Conservation (phyloP, 108 stramenopile genomes). For the Skeletonema costatum region DNA sequence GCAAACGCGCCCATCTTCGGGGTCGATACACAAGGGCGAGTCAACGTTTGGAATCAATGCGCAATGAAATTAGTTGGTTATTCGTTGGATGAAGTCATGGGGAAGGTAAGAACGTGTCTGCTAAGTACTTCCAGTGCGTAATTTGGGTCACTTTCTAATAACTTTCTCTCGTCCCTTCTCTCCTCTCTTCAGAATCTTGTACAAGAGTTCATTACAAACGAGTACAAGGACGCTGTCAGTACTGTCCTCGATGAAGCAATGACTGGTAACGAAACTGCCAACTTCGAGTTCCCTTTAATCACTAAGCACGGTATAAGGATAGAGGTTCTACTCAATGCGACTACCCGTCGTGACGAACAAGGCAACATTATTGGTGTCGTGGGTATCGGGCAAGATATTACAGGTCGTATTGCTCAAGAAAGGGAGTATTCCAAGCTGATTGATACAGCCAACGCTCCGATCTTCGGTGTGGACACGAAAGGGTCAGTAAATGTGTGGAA, state of each 20-base stretch:
- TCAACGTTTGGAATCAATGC: constrained; percentile 72
- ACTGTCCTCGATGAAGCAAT: constrained; percentile 9
- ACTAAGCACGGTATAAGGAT: constrained; percentile 40
- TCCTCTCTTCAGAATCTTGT: constrained; percentile 17
- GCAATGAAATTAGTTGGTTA: not conserved
- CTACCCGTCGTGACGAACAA: constrained; percentile 66
- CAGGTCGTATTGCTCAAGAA: not conserved
- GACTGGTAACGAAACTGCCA: constrained; percentile 40
- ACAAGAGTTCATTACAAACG: constrained; percentile 10
- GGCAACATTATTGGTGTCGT: constrained; percentile 53
- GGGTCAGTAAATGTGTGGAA: constrained; percentile 68
- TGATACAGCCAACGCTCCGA: too few species aligned
- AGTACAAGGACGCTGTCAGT: constrained; percentile 49
- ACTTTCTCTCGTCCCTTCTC: too few species aligned
- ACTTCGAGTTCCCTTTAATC: constrained; percentile 39
- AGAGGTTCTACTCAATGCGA: constrained; percentile 74
- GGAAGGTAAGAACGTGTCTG: constrained; percentile 25
- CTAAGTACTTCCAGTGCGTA: constrained; percentile 20
- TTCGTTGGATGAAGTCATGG: too few species aligned
- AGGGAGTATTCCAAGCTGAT: too few species aligned
- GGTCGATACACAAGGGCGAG: constrained; percentile 68
- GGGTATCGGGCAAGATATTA: constrained; percentile 40
- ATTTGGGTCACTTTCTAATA: constrained; percentile 44
- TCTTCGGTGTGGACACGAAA: too few species aligned
- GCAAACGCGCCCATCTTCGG: constrained; percentile 89